Evolutionary conservation across 1,139 yeast genomes (phyloP).

Genomic region (Pichia sp.): DNA sequence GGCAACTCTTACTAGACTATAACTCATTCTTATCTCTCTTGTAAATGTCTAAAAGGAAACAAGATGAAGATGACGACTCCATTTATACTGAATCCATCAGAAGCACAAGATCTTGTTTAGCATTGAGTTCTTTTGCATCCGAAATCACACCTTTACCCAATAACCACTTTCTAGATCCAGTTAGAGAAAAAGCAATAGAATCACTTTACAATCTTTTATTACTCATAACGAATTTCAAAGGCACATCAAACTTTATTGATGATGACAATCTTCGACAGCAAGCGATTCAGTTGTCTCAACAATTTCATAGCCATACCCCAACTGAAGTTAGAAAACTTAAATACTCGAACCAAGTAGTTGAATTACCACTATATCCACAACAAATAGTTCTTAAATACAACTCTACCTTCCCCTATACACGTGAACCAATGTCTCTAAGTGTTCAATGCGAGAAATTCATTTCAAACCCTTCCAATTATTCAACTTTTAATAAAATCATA

Average conservation of each 20-base stretch:
- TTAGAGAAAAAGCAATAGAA: not conserved
- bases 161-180: not conserved
- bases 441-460: slow-evolving; percentile 8
- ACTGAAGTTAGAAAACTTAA: slow-evolving; percentile 3
- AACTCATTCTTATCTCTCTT: too few species aligned
- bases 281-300: not conserved
- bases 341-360: slow-evolving; percentile 15
- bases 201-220: not conserved
- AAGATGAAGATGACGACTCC: not conserved
- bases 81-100: not conserved
- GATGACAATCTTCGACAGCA: not conserved
- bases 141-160: not conserved
- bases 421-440: slow-evolving; percentile 16
- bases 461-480: slow-evolving; percentile 7
- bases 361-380: slow-evolving; percentile 11
- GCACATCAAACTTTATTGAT: not conserved
- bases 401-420: slow-evolving; percentile 14
- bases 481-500: slow-evolving; percentile 13
- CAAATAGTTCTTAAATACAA: slow-evolving; percentile 4
- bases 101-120: not conserved
- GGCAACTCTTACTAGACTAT: too few species aligned
- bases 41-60: not conserved
- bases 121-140: not conserved
- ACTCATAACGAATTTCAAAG: not conserved
- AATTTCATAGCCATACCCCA: not conserved